Conservation (phyloP, 495 filamentous ascomycete species). For the Arthonia radiata region DNA sequence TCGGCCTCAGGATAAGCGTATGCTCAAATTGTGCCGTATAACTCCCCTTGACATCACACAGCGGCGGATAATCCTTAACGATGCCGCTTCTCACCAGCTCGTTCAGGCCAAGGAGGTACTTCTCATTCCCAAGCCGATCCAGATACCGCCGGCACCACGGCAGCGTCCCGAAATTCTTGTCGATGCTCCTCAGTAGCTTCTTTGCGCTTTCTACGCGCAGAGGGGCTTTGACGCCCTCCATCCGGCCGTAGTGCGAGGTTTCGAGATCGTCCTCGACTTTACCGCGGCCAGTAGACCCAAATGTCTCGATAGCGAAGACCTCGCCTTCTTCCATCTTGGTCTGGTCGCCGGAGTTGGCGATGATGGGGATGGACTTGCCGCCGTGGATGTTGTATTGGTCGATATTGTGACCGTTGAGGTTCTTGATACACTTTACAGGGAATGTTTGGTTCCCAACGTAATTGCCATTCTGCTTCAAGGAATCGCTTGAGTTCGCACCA, state of each 20-base stretch:
- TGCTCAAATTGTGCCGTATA: conserved; percentile 93
- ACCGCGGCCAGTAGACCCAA: conserved; percentile 77
- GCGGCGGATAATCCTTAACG: conserved; percentile 71
- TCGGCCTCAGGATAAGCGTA: conserved; percentile 70
- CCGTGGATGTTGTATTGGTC: conserved; percentile 70
- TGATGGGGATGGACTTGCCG: conserved; percentile 69
- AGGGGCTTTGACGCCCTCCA: conserved; percentile 30
- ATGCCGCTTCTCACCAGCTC: conserved; percentile 65
- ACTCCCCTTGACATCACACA: conserved; percentile 80
- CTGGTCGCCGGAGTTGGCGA: conserved; percentile 38
- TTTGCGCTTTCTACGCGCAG: conserved; percentile 46
- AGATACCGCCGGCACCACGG: conserved; percentile 71
- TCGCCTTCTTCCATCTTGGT: conserved; percentile 90
- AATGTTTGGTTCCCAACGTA: too few species aligned
- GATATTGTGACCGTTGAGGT: conserved; percentile 79
- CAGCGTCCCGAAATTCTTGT: conserved; percentile 77
- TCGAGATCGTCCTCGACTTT: conserved; percentile 65
- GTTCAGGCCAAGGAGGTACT: conserved; percentile 67
- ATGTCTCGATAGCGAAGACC: conserved; percentile 81
- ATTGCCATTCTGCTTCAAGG: too few species aligned
- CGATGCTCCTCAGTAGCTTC: conserved; percentile 59
- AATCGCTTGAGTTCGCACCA: too few species aligned
- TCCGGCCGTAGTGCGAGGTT: conserved; percentile 52
- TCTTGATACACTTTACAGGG: conserved; percentile 66
- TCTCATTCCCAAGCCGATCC: conserved; percentile 65